Evolutionary conservation across 306 rosid species (phyloP).

Genomic region (Hylodesmum podocarpum): DNA sequence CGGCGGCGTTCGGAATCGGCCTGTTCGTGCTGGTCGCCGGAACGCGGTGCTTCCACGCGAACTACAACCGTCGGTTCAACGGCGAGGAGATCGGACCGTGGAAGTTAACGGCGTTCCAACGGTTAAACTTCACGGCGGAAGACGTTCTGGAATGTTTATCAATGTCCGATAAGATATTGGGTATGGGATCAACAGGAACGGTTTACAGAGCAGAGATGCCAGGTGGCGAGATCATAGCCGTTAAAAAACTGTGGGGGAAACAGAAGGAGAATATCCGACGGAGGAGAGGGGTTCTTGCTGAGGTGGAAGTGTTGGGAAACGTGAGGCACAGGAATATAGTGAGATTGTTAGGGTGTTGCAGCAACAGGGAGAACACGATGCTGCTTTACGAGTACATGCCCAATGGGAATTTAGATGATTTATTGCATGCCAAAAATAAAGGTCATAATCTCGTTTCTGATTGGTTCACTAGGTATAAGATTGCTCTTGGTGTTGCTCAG

Average conservation of each 20-base stretch:
- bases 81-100: constrained; percentile 67
- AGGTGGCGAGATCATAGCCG: constrained; percentile 92
- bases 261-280: constrained; percentile 71
- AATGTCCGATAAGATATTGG: constrained; percentile 67
- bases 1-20: constrained; percentile 90
- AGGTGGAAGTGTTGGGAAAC: constrained; percentile 89
- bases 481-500: constrained; percentile 90
- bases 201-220: constrained; percentile 90
- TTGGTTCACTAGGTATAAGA: constrained; percentile 84
- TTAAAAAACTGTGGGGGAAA: constrained; percentile 83
- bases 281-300: constrained; percentile 87
- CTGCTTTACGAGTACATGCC: constrained; percentile 94
- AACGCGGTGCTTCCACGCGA: constrained; percentile 81
- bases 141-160: constrained; percentile 79
- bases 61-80: constrained; percentile 48
- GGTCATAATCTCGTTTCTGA: constrained; percentile 69
- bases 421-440: constrained; percentile 71
- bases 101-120: constrained; percentile 86
- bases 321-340: constrained; percentile 98
- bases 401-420: constrained; percentile 79
- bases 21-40: constrained; percentile 78
- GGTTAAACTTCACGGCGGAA: constrained; percentile 87
- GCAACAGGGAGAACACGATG: constrained; percentile 87
- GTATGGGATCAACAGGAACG: constrained; percentile 92
- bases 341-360: constrained; percentile 90